A percentile compares a stretch with the other conserved stretches of the same genome.
These are phyloP conservation scores for Eimeria necatrix DNA, from an alignment of 169 alveolate genomes.

Conservation along the genomic window DNA sequence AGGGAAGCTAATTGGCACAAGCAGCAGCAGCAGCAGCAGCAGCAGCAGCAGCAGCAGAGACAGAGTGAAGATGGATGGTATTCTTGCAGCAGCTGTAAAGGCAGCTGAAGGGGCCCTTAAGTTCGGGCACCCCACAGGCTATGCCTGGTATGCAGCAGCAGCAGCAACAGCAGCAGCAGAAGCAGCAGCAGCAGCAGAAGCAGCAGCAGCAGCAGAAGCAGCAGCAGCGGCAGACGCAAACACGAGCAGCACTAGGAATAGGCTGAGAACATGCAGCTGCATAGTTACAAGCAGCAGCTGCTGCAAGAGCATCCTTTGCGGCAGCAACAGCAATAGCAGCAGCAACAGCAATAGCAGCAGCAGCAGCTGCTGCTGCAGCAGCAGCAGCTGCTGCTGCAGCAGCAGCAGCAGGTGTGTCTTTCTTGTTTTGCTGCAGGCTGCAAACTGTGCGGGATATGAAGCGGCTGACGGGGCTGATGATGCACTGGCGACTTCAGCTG, in stretches of 20 bases:
- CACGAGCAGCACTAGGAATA: neutral
- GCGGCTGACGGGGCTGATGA: neutral
- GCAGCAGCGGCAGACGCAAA: neutral
- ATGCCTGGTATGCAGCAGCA: neutral
- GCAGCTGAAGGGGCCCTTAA: neutral
- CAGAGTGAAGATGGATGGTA: neutral
- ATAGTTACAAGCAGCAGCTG: neutral
- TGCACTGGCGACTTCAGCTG: constrained; percentile 27
- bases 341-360: neutral
- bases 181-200: constrained; percentile 45
- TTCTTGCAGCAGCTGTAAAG: neutral
- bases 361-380: constrained; percentile 49
- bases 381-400: neutral
- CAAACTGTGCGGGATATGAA: constrained; percentile 41
- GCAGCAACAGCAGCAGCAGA: neutral
- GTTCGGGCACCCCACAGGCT: constrained; percentile 25
- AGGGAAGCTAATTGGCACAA: neutral
- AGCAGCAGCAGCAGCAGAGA: neutral
- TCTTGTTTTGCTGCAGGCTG: constrained; percentile 24
- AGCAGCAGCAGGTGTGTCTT: constrained; percentile 5
- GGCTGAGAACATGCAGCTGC: neutral
- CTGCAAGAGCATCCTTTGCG: neutral
- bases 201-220: constrained; percentile 31
- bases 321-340: neutral
- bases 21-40: neutral